Evolutionary conservation across 176 grass and related monocot species (phyloP), one percentile per base, ranked within the genome.

Genomic region (Raddia guianensis): DNA sequence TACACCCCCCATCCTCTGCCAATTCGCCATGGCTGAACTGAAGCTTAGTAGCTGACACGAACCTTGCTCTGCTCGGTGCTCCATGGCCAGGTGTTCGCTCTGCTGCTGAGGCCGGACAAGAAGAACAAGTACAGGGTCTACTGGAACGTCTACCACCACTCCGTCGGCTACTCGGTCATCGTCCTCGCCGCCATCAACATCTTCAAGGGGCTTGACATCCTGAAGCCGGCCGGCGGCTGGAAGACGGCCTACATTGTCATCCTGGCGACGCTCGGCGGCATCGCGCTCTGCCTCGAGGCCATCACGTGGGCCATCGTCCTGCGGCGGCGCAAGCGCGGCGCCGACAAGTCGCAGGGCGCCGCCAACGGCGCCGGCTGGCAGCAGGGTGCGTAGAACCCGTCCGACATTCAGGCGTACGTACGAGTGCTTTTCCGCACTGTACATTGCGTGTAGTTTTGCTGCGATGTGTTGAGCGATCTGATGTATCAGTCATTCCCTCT

Each of bases 111-210:
- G 72, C 93, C 97, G 4, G 82, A 93, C 89, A 91, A 91, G 80
- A 86, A 91, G 81, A 88, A 99, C 93, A 99, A 93, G 89, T 90
- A 90, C 86, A 86, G 97, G 56, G 4, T 88, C 5, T 99, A 96
- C 86, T 99, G 97, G 97, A 99, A 99, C 76, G 75, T 85, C 15
- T 96, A 99, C 87, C 97, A 99, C 80, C 78, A 86, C 71, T 51
- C 82, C 34, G 80, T 99, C 10, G 97, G 97, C 32, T 99, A 99
- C 88, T 27, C 76, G 13, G 91, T 91, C 9, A 91, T 99, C 73
- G 0, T 90, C 46, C 66, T 96, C 60, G 75, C 73, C 76, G 76
- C 83, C 55, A 5, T 91, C 63, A 99, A 99, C 87, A 91, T 96
- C 68, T 99, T 99, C 82, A 91, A 99, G 77, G 97, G 97, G 0